Evolutionary conservation across 208 protist genomes (phyloP).

Genomic region (Porcisia hertigi): DNA sequence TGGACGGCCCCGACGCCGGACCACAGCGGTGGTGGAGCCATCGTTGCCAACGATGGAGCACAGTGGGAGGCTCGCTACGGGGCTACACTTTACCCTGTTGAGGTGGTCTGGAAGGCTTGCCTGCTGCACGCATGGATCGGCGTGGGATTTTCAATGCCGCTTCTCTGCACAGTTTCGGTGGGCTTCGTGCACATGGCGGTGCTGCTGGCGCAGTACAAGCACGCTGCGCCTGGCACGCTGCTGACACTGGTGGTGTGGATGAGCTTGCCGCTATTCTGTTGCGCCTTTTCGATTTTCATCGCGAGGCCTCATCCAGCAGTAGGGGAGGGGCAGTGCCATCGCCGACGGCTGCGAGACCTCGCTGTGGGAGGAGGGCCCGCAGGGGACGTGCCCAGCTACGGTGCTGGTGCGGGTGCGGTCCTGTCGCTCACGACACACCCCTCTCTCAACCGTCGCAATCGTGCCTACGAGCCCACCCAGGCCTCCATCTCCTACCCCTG

Average conservation of each 20-base stretch:
- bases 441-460: not conserved
- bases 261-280: slow-evolving; percentile 45
- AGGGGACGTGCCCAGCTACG: not conserved
- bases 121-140: slow-evolving; percentile 76
- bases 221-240: slow-evolving; percentile 38
- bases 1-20: slow-evolving; percentile 21
- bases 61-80: slow-evolving; percentile 23
- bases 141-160: slow-evolving; percentile 48
- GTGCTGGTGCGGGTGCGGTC: not conserved
- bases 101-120: slow-evolving; percentile 62
- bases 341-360: not conserved
- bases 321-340: not conserved
- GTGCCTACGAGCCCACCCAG: not conserved
- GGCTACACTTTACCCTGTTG: slow-evolving; percentile 42
- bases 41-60: slow-evolving; percentile 10
- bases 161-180: slow-evolving; percentile 43
- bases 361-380: not conserved
- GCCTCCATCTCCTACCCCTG: not conserved
- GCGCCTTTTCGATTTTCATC: slow-evolving; percentile 25
- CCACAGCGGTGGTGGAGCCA: not conserved
- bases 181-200: slow-evolving; percentile 67
- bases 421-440: not conserved
- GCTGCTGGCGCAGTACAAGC: slow-evolving; percentile 52
- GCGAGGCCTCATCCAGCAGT: not conserved
- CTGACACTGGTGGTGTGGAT: slow-evolving; percentile 63